A percentile compares a stretch with the other conserved stretches of the same genome.
Evolutionary conservation across 1,284 basidiomycete species (phyloP).

Genomic region (Lentinula novae-zelandiae): DNA sequence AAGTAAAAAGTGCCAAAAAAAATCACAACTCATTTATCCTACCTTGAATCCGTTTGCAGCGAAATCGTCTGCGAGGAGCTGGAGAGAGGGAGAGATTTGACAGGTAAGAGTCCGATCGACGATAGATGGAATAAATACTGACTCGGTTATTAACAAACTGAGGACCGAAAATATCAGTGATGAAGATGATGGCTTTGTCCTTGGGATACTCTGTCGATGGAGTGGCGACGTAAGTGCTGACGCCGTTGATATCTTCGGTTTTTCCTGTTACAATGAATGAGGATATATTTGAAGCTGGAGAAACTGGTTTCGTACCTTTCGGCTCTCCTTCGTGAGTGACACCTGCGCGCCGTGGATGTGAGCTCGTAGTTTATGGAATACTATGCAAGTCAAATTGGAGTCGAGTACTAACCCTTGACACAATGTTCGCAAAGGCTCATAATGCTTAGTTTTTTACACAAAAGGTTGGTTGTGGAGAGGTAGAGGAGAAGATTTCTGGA

Average conservation of each 20-base stretch:
- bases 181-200: constrained; percentile 49
- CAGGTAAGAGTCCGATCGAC: background rate
- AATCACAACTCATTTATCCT: background rate
- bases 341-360: constrained; percentile 27
- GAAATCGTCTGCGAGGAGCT: constrained; percentile 48
- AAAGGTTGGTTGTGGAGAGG: too few species aligned
- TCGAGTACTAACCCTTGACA: constrained; percentile 31
- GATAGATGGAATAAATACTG: background rate
- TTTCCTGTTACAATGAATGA: background rate
- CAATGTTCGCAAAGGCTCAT: constrained; percentile 57
- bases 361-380: too few species aligned
- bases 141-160: constrained; percentile 6
- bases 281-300: background rate
- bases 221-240: constrained; percentile 45
- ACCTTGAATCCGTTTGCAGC: constrained; percentile 50
- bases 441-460: background rate
- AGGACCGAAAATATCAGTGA: constrained; percentile 47
- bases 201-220: constrained; percentile 43
- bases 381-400: background rate
- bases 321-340: constrained; percentile 51
- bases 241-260: constrained; percentile 32
- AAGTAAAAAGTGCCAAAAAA: too few species aligned
- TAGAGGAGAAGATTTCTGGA: background rate
- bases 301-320: background rate
- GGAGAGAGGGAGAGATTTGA: background rate